Conservation (phyloP, 1,139 yeast genomes). For the Yamadazyma atlantica region DNA sequence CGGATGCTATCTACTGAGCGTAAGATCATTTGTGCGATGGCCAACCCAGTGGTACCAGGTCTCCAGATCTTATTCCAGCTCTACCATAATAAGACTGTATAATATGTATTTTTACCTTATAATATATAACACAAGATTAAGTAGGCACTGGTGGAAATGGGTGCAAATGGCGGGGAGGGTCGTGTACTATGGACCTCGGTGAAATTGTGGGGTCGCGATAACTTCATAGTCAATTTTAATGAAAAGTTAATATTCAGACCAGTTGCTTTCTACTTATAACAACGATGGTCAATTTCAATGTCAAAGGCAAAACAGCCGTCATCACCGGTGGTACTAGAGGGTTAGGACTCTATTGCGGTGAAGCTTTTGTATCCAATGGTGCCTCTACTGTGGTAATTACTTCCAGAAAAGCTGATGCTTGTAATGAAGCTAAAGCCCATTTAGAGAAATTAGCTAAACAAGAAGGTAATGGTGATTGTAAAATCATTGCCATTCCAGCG, state of each 20-base stretch:
- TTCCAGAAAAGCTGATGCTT: slow-evolving; percentile 65
- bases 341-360: slow-evolving; percentile 69
- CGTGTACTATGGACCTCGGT: background rate
- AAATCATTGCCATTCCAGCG: slow-evolving; percentile 57
- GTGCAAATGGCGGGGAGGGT: too few species aligned
- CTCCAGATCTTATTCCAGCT: slow-evolving; percentile 53
- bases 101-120: too few species aligned
- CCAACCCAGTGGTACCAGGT: slow-evolving; percentile 68
- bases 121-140: too few species aligned
- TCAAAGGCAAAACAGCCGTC: slow-evolving; percentile 65
- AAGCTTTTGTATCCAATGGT: slow-evolving; percentile 61
- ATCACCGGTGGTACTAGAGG: slow-evolving; percentile 85
- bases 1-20: slow-evolving; percentile 43
- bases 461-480: slow-evolving; percentile 37
- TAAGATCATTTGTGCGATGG: slow-evolving; percentile 53
- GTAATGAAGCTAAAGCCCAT: slow-evolving; percentile 55
- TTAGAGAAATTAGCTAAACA: slow-evolving; percentile 48
- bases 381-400: slow-evolving; percentile 64
- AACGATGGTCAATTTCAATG: slow-evolving; percentile 46
- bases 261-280: too few species aligned
- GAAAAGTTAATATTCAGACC: too few species aligned
- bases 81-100: background rate
- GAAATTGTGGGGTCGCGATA: background rate
- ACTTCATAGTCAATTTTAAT: background rate
- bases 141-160: too few species aligned